Evolutionary conservation across 352 stramenopile species (phyloP).

Genomic region (Sclerospora graminicola): DNA sequence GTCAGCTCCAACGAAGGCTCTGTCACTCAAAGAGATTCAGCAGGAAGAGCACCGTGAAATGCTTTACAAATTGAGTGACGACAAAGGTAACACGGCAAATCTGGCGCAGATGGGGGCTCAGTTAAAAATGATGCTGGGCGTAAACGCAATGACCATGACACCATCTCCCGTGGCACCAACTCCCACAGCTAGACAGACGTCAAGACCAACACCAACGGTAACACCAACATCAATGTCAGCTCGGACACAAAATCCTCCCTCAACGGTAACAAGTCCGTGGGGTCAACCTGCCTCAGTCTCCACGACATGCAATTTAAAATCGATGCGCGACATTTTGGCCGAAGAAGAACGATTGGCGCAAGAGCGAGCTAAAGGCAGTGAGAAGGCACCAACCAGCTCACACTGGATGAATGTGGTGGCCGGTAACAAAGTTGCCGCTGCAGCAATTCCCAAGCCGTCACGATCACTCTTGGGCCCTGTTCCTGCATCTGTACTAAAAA

Average conservation of each 20-base stretch:
- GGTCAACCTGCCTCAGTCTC: slow-evolving; percentile 24
- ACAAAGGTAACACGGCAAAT: slow-evolving; percentile 22
- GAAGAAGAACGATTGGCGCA: slow-evolving; percentile 75
- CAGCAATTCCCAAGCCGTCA: slow-evolving; percentile 37
- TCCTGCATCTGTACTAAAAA: slow-evolving; percentile 75
- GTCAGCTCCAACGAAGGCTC: slow-evolving; percentile 9
- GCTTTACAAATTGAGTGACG: slow-evolving; percentile 38
- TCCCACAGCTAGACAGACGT: background rate
- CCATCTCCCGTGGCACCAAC: slow-evolving; percentile 1
- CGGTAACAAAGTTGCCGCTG: slow-evolving; percentile 38
- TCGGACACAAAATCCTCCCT: slow-evolving; percentile 8
- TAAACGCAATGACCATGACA: slow-evolving; percentile 25
- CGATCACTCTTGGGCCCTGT: slow-evolving; percentile 54
- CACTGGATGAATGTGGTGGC: slow-evolving; percentile 82
- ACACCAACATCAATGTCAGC: slow-evolving; percentile 2
- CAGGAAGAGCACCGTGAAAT: slow-evolving; percentile 66
- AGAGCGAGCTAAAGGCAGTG: slow-evolving; percentile 42
- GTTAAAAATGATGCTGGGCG: slow-evolving; percentile 84
- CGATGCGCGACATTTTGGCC: slow-evolving; percentile 69
- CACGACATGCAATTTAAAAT: slow-evolving; percentile 28
- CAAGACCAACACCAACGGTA: slow-evolving; percentile 3
- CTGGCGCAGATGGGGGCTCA: slow-evolving; percentile 77
- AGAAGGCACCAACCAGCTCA: slow-evolving; percentile 32
- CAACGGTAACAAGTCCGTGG: slow-evolving; percentile 34
- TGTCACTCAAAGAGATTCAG: slow-evolving; percentile 79